Evolutionary conservation across 2,329 filamentous ascomycete species (phyloP), one percentile per base, ranked within the genome.

Genomic region (Alternaria hordeiaustralica): DNA sequence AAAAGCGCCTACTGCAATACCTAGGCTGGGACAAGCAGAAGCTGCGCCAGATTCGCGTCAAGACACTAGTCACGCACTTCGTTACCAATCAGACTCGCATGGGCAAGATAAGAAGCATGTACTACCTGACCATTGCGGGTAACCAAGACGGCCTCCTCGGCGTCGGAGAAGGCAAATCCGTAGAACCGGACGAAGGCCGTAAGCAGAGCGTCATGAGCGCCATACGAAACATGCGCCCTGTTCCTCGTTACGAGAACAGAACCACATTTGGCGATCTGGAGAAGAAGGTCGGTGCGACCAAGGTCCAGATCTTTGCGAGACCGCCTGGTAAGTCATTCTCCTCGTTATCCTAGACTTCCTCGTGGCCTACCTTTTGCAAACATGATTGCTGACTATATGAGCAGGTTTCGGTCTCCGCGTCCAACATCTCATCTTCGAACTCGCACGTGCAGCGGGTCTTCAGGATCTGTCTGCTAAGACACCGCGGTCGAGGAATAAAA

Each of bases 21-120:
- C 88, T 89, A 2, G 88, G 88, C 26, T 84, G 87, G 75, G 78
- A 76, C 18, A 76, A 80, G 60, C 66, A 80, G 1, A 75, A 86
- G 63, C 82, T 91, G 55, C 72, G 75, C 23, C 73, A 70, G 3
- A 80, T 97, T 63, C 84, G 87, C 61, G 83, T 87, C 68, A 97
- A 96, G 86, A 85, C 87, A 51, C 82, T 99, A 50, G 91, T 97
- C 50, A 76, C 78, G 5, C 92, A 95, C 75, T 81, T 82, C 44
- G 96, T 99, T 63, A 85, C 88, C 69, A 98, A 99, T 82, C 95
- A 98, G 86, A 98, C 96, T 21, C 92, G 95, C 84, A 89, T 99
- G 82, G 96, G 96, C 78, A 99, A 98, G 86, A 90, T 99, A 63
- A 86, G 87, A 71, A 92, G 90, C 79, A 74, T 86, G 44, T 96